Conservation (phyloP, 2,329 filamentous ascomycete genomes). For the Diaporthe citrichinensis region DNA sequence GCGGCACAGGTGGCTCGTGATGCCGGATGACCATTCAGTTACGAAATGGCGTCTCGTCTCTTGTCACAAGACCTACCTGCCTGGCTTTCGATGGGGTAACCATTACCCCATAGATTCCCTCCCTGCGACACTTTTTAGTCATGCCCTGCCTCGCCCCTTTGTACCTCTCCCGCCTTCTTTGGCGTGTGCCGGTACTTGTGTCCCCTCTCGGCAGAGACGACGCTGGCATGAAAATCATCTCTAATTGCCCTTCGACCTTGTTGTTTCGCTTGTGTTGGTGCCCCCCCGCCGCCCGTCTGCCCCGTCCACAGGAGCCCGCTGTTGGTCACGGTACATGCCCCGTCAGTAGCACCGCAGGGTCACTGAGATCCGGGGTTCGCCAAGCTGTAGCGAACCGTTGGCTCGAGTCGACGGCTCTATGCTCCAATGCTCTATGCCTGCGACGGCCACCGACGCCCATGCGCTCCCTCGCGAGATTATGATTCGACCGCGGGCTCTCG, state of each 20-base stretch:
- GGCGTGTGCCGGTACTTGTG: constrained; percentile 3
- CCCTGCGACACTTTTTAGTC: constrained; percentile 41
- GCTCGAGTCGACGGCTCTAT: background rate
- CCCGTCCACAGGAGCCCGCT: constrained; percentile 2
- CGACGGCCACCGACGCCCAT: background rate
- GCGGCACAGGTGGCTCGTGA: constrained; percentile 38
- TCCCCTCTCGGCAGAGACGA: constrained; percentile 5
- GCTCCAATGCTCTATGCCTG: background rate
- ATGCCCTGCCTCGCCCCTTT: constrained; percentile 27
- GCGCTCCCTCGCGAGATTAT: constrained; percentile 17
- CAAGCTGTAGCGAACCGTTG: constrained; percentile 20
- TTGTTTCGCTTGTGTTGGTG: constrained; percentile 25
- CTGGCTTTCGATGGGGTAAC: constrained; percentile 49
- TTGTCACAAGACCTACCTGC: constrained; percentile 44
- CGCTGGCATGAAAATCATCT: constrained; percentile 22
- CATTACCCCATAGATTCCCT: constrained; percentile 48
- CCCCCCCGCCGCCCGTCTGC: background rate
- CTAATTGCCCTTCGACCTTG: constrained; percentile 14
- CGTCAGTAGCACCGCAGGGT: constrained; percentile 23
- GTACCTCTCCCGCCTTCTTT: constrained; percentile 13
- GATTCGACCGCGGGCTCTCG: constrained; percentile 11
- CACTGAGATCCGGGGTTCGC: constrained; percentile 38
- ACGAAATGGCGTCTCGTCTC: constrained; percentile 45
- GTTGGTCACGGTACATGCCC: background rate
- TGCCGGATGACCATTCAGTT: constrained; percentile 45